Evolutionary conservation across 345 rosid species (phyloP), one percentile per base, ranked within the genome.

Genomic region (Corymbia maculata): DNA sequence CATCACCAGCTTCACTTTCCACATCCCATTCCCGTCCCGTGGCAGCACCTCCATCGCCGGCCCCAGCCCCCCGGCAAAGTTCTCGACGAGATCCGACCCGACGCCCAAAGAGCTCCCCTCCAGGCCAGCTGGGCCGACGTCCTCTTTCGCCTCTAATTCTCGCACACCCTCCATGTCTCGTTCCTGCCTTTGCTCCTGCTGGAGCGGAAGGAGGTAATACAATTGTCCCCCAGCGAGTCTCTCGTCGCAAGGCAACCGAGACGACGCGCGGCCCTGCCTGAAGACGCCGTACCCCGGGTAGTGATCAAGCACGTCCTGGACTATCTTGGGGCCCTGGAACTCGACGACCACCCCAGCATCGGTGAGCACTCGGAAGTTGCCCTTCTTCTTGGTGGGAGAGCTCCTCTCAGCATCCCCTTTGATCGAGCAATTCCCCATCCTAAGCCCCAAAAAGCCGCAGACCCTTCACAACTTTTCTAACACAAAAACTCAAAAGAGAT

Each of bases 1-100:
- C n/a, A 95, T 94, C 91, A 91, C 94, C 88, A 95, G 64, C 88
- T 94, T 96, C 87, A 95, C 98, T 90, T 91, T 95, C 98, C 95
- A 95, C 50, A 95, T 94, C 11, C 96, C 98, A 1, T 96, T 89
- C 89, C 92, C 91, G 49, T 92, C 90, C 86, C 92, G 85, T 2
- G 97, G 95, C 88, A 95, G 92, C 52, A 92, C 95, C 89, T 93
- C 92, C 45, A 95, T 86, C 51, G 88, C 93, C 16, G 91, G 85
- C 1, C 89, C 92, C 13, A 92, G 57, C 2, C 89, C 93, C 15
- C 36, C 85, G 8, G 89, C 89, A 36, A 82, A 86, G 11, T 87
- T 91, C 84, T 92, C 89, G 6, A 87, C 86, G 6, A 53, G 53
- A 49, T 53, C 92, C 21, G 75, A 79, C 51, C 49, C 51, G 1